A percentile compares a stretch with the other conserved stretches of the same genome.
These are phyloP conservation scores for Fusarium multiceps DNA, from an alignment of 2,329 filamentous ascomycete species.

Conservation along the genomic window DNA sequence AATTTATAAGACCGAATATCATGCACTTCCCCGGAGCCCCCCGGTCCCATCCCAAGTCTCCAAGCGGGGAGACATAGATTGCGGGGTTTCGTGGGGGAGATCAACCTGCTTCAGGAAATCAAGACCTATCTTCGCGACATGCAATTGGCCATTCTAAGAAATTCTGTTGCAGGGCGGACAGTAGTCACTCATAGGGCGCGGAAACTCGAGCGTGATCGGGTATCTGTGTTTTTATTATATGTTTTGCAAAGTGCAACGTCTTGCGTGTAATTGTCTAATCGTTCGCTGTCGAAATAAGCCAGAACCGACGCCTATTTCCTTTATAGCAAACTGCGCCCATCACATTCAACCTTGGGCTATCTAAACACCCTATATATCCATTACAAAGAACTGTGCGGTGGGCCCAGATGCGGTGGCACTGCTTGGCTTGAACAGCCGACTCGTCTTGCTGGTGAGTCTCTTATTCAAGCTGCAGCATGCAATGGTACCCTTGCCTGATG, in stretches of 20 bases:
- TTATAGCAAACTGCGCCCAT: constrained; percentile 22
- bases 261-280: constrained; percentile 39
- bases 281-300: constrained; percentile 21
- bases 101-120: constrained; percentile 28
- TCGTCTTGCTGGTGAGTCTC: not conserved
- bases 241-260: constrained; percentile 33
- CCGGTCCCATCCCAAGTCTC: not conserved
- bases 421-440: constrained; percentile 1
- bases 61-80: constrained; percentile 27
- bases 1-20: constrained; percentile 14
- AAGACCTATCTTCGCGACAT: constrained; percentile 14
- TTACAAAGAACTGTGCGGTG: constrained; percentile 4
- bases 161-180: constrained; percentile 19
- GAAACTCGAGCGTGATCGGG: constrained; percentile 19
- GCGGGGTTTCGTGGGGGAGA: constrained; percentile 38
- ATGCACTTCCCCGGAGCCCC: constrained; percentile 4
- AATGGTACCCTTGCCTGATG: not conserved
- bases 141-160: constrained; percentile 8
- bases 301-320: constrained; percentile 16
- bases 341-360: constrained; percentile 10
- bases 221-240: constrained; percentile 42
- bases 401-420: not conserved
- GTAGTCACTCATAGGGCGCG: constrained; percentile 22
- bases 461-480: constrained; percentile 4
- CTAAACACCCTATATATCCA: constrained; percentile 10